A percentile compares a stretch with the other conserved stretches of the same genome.
Evolutionary conservation across 2,329 filamentous ascomycete species (phyloP).

Genomic region (Neoscytalidium dimidiatum): DNA sequence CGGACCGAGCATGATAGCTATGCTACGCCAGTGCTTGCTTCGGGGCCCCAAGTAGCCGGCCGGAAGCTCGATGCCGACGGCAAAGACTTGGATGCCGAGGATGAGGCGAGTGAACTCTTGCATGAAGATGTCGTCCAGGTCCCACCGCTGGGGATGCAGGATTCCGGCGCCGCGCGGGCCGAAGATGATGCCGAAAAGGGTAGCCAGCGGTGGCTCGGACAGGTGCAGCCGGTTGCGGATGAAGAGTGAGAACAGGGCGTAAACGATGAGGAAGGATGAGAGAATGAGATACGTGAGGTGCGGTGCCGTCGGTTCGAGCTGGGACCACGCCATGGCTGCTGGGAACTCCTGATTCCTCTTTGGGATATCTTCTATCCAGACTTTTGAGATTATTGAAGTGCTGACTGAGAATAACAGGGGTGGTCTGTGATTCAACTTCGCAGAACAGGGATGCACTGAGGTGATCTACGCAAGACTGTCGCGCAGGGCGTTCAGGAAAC

Average conservation of each 20-base stretch:
- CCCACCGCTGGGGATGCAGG: conserved; percentile 45
- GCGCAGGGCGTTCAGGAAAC: no score
- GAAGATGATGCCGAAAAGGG: conserved; percentile 47
- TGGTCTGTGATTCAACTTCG: no score
- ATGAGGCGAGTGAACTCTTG: conserved; percentile 47
- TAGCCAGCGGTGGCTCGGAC: conserved; percentile 51
- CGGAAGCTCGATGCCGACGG: conserved; percentile 41
- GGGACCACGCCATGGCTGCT: conserved; percentile 41
- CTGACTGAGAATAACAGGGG: not conserved
- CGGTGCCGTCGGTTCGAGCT: conserved; percentile 49
- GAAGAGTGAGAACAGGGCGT: conserved; percentile 49
- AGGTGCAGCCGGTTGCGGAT: conserved; percentile 52
- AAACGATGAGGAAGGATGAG: conserved; percentile 47
- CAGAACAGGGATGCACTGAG: no score
- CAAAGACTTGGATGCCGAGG: conserved; percentile 46
- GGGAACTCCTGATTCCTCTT: no score
- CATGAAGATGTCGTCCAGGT: conserved; percentile 43
- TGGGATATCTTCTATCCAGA: not conserved
- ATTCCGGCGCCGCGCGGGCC: conserved; percentile 44
- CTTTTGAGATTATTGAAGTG: not conserved
- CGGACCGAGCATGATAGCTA: conserved; percentile 52
- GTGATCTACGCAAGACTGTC: no score
- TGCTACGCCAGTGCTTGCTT: conserved; percentile 53
- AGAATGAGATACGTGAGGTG: conserved; percentile 49
- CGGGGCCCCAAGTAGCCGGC: conserved; percentile 45